phyloP scores from a whole-genome alignment of 2,329 filamentous ascomycete species.

The Neofusicoccum sp. region DNA sequence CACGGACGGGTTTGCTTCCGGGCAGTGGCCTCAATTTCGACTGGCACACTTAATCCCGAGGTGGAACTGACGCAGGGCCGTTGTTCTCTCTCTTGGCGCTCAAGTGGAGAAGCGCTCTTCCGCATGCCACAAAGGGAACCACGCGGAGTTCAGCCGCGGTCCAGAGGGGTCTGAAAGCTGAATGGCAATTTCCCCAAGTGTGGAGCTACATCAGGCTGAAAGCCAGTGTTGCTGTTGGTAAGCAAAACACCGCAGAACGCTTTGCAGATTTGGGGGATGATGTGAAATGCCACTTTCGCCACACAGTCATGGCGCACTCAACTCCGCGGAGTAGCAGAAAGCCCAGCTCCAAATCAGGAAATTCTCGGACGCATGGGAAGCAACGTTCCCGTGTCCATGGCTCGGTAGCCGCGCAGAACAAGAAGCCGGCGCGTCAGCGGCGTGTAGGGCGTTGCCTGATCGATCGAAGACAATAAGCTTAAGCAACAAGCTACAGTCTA shows the following conservation, averaged over 20 bases:
- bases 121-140: not conserved
- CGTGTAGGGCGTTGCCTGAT: not conserved
- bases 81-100: not conserved
- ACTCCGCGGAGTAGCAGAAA: not conserved
- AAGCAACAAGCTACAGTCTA: slow-evolving; percentile 2
- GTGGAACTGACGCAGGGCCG: not conserved
- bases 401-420: not conserved
- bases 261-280: no score
- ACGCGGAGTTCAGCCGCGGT: not conserved
- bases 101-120: not conserved
- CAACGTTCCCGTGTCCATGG: not conserved
- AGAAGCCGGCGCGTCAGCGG: not conserved
- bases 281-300: not conserved
- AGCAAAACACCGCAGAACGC: no score
- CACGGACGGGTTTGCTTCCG: not conserved
- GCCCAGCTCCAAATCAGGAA: not conserved
- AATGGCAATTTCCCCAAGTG: not conserved
- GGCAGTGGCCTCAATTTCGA: not conserved
- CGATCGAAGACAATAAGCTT: not conserved
- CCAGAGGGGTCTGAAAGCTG: not conserved
- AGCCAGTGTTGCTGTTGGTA: no score
- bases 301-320: not conserved
- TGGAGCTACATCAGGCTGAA: not conserved
- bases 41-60: not conserved
- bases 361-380: not conserved